Base-by-base conservation (phyloP, 192 early-diverging fungal genomes). In the Chytriomyces confervae region DNA sequence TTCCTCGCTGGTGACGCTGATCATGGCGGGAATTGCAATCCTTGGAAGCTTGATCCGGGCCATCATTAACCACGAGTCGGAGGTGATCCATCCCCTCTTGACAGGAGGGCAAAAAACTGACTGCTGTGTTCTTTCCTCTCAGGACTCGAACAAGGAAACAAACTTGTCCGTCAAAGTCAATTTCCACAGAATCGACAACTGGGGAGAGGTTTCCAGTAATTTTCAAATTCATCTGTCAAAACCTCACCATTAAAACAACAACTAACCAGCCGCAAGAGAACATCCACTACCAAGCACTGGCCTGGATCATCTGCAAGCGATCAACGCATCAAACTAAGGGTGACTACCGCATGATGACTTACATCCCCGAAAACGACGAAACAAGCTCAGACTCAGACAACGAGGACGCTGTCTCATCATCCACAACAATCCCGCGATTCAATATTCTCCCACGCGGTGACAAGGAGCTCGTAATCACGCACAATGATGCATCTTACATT, bases 361-460 rank as follows among this genome's bases (percentile, higher is more conserved):
- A 53, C 47, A 24, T 65, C 5, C 80, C 76, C n/a, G 65, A 78
- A 62, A 44, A 64, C n/a, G 75, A 80, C 48, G 73, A 80, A 43
- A 47, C 50, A 13, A 24, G 50, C 47, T 69, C 68, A 8, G 78
- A 79, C 47, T 74, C 80, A 13, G 77, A 77, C 51, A 53, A 71
- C 4, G 47, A 8, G 7, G 57, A 46, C 61, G 72, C 73, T 50
- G 61, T 7, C 11, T 23, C 20, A 10, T 20, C 36, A 7, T 64
- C 62, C 2, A 70, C 62, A 53, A 45, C 23, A 18, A 46, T 81
- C 50, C 76, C 77, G 6, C 77, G 69, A 24, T 84, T 80, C 73
- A 84, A 84, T 69, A 75, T 84, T 60, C 61, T 84, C 16, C 83
- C 83, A 46, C 72, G 76, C 47, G 74, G 71, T 50, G 73, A 78